phyloP scores from a whole-genome alignment of 78 protist species.

The Pigoraptor vietnamica region DNA sequence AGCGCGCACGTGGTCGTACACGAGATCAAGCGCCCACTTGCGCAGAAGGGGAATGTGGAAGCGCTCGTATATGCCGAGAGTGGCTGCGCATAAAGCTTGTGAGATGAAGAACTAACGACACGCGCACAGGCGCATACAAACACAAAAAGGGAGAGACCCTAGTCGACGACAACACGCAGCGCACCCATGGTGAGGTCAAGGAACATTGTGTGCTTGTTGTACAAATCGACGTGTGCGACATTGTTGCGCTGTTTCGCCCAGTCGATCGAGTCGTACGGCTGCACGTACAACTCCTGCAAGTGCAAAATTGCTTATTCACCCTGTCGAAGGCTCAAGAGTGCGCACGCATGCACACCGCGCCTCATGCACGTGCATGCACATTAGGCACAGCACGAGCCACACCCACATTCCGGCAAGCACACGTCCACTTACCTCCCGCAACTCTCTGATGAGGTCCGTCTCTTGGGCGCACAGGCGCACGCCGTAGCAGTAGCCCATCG shows the following conservation, averaged over 20 bases:
- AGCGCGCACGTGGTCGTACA: constrained; percentile 54
- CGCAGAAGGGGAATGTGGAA: constrained; percentile 41
- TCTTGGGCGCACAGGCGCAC: background rate
- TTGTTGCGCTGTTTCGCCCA: constrained; percentile 50
- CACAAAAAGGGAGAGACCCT: background rate
- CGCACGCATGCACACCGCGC: no score
- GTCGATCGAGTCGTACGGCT: constrained; percentile 40
- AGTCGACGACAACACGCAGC: background rate
- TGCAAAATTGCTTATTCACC: background rate
- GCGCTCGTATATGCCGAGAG: constrained; percentile 50
- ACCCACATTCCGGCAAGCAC: no score
- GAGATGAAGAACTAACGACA: background rate
- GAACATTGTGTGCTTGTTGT: constrained; percentile 49
- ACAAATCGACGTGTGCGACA: constrained; percentile 46
- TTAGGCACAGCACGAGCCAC: no score
- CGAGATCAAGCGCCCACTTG: background rate
- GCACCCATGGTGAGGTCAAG: background rate
- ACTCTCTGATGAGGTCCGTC: constrained; percentile 18
- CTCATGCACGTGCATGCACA: no score
- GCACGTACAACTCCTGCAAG: constrained; percentile 41
- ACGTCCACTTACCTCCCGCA: constrained; percentile 15
- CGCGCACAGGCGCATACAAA: no score
- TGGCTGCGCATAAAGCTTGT: background rate
- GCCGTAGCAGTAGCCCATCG: constrained; percentile 85
- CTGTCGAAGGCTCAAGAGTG: background rate